phyloP scores from a whole-genome alignment of 192 early-diverging fungal genomes.

The Backusella circina region DNA sequence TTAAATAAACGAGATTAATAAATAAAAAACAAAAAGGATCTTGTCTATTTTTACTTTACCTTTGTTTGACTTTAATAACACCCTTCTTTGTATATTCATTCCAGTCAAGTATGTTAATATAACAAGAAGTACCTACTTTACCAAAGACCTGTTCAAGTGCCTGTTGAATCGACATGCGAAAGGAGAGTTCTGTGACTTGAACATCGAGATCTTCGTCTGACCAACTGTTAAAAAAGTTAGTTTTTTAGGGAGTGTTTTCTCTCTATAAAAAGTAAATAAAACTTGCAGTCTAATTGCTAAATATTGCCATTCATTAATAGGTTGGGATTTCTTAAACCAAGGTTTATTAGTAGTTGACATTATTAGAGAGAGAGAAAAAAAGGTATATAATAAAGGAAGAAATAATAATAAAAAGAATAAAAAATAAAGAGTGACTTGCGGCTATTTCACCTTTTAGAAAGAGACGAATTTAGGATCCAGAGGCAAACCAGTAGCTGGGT shows the following conservation, averaged over 20 bases:
- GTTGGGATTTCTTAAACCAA: neutral
- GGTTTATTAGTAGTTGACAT: constrained; percentile 4
- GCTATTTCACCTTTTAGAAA: constrained; percentile 13
- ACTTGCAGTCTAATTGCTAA: constrained; percentile 13
- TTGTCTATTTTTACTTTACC: constrained; percentile 12
- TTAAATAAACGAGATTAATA: neutral
- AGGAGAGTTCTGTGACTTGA: constrained; percentile 19
- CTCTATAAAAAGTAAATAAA: too few species aligned
- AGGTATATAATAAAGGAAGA: neutral
- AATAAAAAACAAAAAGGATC: neutral
- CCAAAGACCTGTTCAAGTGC: constrained; percentile 22
- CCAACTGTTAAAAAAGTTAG: constrained; percentile 6
- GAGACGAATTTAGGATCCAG: constrained; percentile 55
- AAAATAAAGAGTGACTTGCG: neutral
- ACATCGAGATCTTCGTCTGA: constrained; percentile 1
- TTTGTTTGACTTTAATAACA: constrained; percentile 27
- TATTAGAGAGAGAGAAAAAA: neutral
- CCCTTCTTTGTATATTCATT: constrained; percentile 16
- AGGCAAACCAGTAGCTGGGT: constrained; percentile 53
- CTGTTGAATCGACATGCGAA: constrained; percentile 30
- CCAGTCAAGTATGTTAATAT: constrained; percentile 33
- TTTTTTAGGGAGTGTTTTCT: neutral
- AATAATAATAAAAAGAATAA: neutral
- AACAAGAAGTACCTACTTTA: constrained; percentile 15
- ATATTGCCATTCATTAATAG: constrained; percentile 17